Evolutionary conservation across 1,284 basidiomycete genomes (phyloP), one percentile per base, ranked within the genome.

Genomic region (Trametes pubescens): DNA sequence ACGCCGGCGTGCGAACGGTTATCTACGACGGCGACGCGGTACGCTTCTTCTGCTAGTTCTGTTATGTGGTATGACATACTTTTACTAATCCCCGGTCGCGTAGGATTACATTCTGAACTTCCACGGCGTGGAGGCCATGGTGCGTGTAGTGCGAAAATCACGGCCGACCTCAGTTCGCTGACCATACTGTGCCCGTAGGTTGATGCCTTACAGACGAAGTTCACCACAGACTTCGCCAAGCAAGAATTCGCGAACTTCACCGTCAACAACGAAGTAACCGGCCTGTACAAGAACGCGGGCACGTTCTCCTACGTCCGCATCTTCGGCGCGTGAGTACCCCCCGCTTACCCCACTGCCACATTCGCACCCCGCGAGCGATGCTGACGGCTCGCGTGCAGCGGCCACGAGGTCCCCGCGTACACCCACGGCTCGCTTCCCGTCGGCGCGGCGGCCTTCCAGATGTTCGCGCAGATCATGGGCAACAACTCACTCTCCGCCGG

Each of bases 121-220:
- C 70, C 74, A 81, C 53, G 87, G 87, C 4, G 82, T 89, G 11
- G 87, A 89, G 74, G 82, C 82, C 0, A 86, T 89, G 86, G 86
- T 87, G 38, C 13, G 65, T 51, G 29, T 21, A 8, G 18, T 34
- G 14, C 40, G 40, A 16, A 43, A 32, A 32, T 32, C 29, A 32
- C 29, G 29, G 29, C 18, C 14, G 6, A 16, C 14, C 40, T 16
- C 40, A 16, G 6, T n/a, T 43, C 40, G 18, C 40, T 43, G 40
- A 43, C 40, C 18, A 16, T 4, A 7, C 40, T n/a, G 9, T 26
- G 38, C 46, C 21, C 21, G 6, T 52, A 74, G 74, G 69, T 74
- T 26, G 65, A 68, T 55, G 63, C 58, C 54, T 57, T 69, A 14
- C 65, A 70, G 52, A 66, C 71, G 6, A 62, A 71, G 49, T 67